Conservation (phyloP, 2,329 filamentous ascomycete genomes). For the Juglanconis juglandina region DNA sequence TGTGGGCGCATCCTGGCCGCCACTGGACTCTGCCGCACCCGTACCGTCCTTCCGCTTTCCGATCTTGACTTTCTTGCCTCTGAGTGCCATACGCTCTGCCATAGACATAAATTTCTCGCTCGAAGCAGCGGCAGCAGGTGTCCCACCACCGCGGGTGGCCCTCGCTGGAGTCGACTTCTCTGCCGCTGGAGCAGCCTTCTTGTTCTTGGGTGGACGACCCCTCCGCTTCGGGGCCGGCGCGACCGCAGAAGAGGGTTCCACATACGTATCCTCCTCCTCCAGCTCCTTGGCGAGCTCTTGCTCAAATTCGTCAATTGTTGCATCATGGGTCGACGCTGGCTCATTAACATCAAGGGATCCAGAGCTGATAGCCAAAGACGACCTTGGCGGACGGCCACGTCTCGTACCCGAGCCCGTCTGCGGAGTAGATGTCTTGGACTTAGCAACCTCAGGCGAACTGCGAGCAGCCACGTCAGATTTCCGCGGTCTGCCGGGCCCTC, state of each 20-base stretch:
- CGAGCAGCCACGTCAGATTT: constrained; percentile 18
- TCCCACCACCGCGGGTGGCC: neutral
- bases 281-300: constrained; percentile 33
- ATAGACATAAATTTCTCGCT: constrained; percentile 47
- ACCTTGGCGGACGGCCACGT: constrained; percentile 19
- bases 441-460: constrained; percentile 7
- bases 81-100: constrained; percentile 54
- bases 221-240: constrained; percentile 23
- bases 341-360: constrained; percentile 12
- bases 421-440: constrained; percentile 9
- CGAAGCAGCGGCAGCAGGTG: constrained; percentile 7
- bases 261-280: constrained; percentile 15
- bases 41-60: constrained; percentile 30
- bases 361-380: constrained; percentile 14
- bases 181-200: constrained; percentile 14
- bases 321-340: constrained; percentile 15
- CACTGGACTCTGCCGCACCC: neutral
- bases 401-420: constrained; percentile 16
- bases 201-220: constrained; percentile 32
- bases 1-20: neutral
- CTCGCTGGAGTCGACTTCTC: neutral
- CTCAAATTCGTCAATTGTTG: constrained; percentile 31
- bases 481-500: constrained; percentile 27
- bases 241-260: neutral
- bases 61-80: constrained; percentile 53